These are phyloP conservation scores for Sanghuangporus sanghuang DNA, from an alignment of 1,284 basidiomycete genomes.

Conservation along the genomic window DNA sequence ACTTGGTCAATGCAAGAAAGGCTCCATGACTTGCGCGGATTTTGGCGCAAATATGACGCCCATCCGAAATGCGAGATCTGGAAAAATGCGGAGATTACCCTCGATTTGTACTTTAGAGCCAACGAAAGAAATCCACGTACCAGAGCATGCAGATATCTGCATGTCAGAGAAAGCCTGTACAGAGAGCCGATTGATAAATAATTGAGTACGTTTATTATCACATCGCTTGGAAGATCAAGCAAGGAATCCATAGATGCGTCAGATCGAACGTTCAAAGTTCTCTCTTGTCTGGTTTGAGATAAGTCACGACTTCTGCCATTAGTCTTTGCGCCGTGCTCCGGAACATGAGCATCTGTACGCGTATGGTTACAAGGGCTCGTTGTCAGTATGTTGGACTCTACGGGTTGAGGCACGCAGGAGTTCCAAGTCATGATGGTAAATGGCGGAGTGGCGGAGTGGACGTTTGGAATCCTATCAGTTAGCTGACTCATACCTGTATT, in stretches of 20 bases:
- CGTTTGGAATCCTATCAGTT: background rate
- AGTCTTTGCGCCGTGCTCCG: too few relatives aligned
- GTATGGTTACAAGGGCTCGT: too few relatives aligned
- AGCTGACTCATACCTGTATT: background rate
- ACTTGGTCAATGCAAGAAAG: conserved; percentile 37
- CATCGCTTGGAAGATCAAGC: conserved; percentile 9
- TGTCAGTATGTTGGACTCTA: too few relatives aligned
- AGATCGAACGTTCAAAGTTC: background rate
- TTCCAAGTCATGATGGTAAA: background rate
- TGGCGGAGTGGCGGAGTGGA: background rate
- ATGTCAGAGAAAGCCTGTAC: conserved; percentile 4
- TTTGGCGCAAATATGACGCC: conserved; percentile 41
- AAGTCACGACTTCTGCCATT: background rate
- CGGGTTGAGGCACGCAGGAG: background rate
- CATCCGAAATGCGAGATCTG: conserved; percentile 63
- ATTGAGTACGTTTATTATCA: conserved; percentile 7
- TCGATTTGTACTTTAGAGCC: background rate
- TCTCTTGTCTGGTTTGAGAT: background rate
- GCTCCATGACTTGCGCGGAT: conserved; percentile 51
- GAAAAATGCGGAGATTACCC: background rate
- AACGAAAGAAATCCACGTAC: background rate
- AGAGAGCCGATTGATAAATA: conserved; percentile 5
- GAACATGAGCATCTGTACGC: too few relatives aligned
- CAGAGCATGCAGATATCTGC: conserved; percentile 6
- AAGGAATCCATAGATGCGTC: background rate